Evolutionary conservation across 306 rosid genomes (phyloP).

Genomic region (Cucumis hystrix): DNA sequence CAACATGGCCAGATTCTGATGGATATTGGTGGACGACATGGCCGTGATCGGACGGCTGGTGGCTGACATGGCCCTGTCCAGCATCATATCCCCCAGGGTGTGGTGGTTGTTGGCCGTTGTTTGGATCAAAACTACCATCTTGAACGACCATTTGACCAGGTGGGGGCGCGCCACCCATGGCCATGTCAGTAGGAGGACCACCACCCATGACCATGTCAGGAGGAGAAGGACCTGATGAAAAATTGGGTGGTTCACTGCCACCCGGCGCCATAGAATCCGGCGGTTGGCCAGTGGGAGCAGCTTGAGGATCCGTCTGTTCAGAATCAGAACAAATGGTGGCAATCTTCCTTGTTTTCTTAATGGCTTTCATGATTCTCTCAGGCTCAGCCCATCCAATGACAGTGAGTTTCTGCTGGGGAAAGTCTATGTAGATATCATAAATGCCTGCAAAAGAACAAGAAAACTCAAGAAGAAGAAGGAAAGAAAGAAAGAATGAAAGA

Average conservation of each 20-base stretch:
- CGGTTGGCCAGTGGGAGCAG: conserved; percentile 7
- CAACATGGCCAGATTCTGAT: neutral
- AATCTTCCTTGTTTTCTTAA: conserved; percentile 63
- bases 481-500: neutral
- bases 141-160: neutral
- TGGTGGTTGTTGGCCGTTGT: neutral
- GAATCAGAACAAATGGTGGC: conserved; percentile 52
- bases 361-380: conserved; percentile 62
- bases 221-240: conserved; percentile 14
- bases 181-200: neutral
- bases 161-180: neutral
- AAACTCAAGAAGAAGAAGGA: neutral
- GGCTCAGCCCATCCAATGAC: conserved; percentile 84
- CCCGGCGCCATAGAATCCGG: conserved; percentile 13
- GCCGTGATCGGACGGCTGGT: conserved; percentile 6
- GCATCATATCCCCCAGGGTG: conserved; percentile 18
- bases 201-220: neutral
- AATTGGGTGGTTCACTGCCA: conserved; percentile 10
- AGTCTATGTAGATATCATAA: conserved; percentile 54
- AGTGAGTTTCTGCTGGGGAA: conserved; percentile 50
- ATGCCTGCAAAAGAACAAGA: conserved; percentile 40
- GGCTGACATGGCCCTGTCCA: conserved; percentile 11
- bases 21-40: neutral
- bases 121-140: neutral
- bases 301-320: conserved; percentile 33